Evolutionary conservation across 2,329 filamentous ascomycete genomes (phyloP).

Genomic region (Trichoderma sp.): DNA sequence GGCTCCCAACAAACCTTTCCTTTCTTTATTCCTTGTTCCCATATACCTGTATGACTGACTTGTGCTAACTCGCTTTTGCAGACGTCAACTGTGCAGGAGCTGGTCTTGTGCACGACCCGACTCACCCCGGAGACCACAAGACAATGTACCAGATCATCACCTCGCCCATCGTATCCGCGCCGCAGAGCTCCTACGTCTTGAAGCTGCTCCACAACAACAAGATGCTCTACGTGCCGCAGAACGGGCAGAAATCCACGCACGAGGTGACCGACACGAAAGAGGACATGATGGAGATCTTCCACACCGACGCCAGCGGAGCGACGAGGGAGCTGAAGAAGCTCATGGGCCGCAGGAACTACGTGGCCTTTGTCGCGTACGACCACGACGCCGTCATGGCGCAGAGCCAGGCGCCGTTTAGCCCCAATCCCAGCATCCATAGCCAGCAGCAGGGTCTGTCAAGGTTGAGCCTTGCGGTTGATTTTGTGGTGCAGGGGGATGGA

Average conservation of each 20-base stretch:
- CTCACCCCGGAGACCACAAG: conserved; percentile 90
- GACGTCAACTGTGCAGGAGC: conserved; percentile 90
- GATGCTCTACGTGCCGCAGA: conserved; percentile 84
- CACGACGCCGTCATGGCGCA: conserved; percentile 66
- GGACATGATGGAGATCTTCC: conserved; percentile 99
- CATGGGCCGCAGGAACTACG: conserved; percentile 92
- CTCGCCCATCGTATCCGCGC: conserved; percentile 87
- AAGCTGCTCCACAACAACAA: conserved; percentile 96
- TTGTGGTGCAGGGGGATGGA: conserved; percentile 92
- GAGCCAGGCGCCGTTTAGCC: conserved; percentile 43
- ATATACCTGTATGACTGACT: background rate
- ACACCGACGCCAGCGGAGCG: conserved; percentile 84
- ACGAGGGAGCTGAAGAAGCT: conserved; percentile 83
- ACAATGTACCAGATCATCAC: conserved; percentile 99
- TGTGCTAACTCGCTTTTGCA: conserved; percentile 35
- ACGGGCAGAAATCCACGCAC: conserved; percentile 76
- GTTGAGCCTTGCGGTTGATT: conserved; percentile 89
- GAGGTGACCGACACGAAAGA: conserved; percentile 91
- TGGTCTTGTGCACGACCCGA: conserved; percentile 90
- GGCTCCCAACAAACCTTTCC: conserved; percentile 34
- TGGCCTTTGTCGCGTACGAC: conserved; percentile 91
- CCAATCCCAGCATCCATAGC: conserved; percentile 42
- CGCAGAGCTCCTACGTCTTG: conserved; percentile 80
- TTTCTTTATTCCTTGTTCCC: background rate
- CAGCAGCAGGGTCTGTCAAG: conserved; percentile 57